A percentile compares a stretch with the other conserved stretches of the same genome.
Conservation (phyloP, 2,329 filamentous ascomycete species). For the Plenodomus tracheiphilus region DNA sequence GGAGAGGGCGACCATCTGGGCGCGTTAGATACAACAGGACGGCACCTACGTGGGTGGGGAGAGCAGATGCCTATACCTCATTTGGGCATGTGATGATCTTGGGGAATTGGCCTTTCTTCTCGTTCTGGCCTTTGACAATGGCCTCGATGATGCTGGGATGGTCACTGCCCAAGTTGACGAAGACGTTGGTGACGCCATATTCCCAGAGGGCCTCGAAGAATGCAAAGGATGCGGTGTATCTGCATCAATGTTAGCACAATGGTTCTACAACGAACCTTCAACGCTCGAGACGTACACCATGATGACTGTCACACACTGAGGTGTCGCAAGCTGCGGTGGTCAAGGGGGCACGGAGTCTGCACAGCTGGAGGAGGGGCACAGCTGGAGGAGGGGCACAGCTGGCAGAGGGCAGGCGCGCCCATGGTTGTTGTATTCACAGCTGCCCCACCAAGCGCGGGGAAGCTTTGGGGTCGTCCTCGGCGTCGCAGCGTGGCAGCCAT, state of each 20-base stretch:
- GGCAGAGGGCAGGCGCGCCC: not conserved
- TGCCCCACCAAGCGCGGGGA: not conserved
- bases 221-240: conserved; percentile 76
- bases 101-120: conserved; percentile 67
- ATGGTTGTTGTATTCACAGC: not conserved
- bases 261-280: no score
- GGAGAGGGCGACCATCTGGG: conserved; percentile 79
- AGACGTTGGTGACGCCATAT: conserved; percentile 51
- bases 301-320: conserved; percentile 1
- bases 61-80: conserved; percentile 57
- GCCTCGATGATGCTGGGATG: conserved; percentile 80
- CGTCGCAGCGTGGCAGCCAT: not conserved
- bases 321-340: not conserved
- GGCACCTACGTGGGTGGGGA: not conserved
- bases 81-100: conserved; percentile 79
- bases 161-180: conserved; percentile 71
- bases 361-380: not conserved
- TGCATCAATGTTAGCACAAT: conserved; percentile 12
- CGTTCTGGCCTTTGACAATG: conserved; percentile 74
- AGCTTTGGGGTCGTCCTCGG: not conserved
- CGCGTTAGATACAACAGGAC: conserved; percentile 4
- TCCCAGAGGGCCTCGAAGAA: conserved; percentile 84
- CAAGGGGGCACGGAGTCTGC: not conserved
- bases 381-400: not conserved
- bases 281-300: conserved; percentile 24